These are phyloP conservation scores for Sugiyamaella japonica DNA, from an alignment of 1,139 yeast species.

Conservation along the genomic window DNA sequence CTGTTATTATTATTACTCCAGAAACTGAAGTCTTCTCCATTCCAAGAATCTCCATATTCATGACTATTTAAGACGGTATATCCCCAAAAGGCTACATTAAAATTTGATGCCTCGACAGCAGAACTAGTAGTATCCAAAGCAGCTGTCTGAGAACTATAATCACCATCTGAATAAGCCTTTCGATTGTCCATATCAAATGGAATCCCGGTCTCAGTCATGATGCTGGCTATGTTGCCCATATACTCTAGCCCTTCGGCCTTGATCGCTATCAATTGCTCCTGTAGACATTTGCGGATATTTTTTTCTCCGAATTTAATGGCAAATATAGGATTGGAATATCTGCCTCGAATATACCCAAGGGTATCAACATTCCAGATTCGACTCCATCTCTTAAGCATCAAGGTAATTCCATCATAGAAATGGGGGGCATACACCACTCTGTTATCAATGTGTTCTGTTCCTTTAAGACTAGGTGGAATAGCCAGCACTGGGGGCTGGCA, in stretches of 20 bases:
- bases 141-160: slow-evolving; percentile 65
- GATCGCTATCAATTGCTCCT: slow-evolving; percentile 63
- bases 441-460: slow-evolving; percentile 56
- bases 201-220: slow-evolving; percentile 90
- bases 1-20: slow-evolving; percentile 51
- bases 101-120: slow-evolving; percentile 69
- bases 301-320: slow-evolving; percentile 77
- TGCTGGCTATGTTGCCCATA: slow-evolving; percentile 66
- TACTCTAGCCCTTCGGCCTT: slow-evolving; percentile 56
- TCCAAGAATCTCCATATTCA: slow-evolving; percentile 83
- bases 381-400: slow-evolving; percentile 79
- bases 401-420: slow-evolving; percentile 84
- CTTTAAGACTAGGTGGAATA: slow-evolving; percentile 66
- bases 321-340: slow-evolving; percentile 67
- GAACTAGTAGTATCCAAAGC: slow-evolving; percentile 76
- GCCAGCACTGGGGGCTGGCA: slow-evolving; percentile 85
- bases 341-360: slow-evolving; percentile 72
- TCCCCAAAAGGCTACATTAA: slow-evolving; percentile 80
- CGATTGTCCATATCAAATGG: slow-evolving; percentile 88
- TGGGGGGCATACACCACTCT: slow-evolving; percentile 77
- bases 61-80: slow-evolving; percentile 69
- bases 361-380: slow-evolving; percentile 71
- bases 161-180: slow-evolving; percentile 59
- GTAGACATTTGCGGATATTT: slow-evolving; percentile 68
- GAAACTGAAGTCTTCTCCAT: slow-evolving; percentile 83